A percentile compares a stretch with the other conserved stretches of the same genome.
Conservation (phyloP, 2,329 filamentous ascomycete species). For the Fusarium sarcochroum region DNA sequence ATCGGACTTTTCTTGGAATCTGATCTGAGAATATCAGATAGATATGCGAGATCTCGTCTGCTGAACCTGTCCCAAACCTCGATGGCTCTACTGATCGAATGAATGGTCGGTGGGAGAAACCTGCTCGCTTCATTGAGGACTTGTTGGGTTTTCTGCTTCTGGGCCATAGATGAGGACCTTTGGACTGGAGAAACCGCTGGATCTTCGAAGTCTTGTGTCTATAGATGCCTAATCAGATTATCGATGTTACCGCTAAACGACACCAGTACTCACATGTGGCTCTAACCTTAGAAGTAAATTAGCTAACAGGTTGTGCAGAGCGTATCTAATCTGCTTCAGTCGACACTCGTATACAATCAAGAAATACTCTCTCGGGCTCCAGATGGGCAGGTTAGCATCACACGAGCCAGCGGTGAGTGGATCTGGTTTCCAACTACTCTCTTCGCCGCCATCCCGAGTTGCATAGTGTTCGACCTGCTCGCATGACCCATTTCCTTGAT, state of each 20-base stretch:
- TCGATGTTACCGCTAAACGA: fast-evolving
- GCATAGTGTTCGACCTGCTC: background rate
- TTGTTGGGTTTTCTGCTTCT: background rate
- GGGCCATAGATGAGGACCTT: background rate
- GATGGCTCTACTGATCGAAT: background rate
- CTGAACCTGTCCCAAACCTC: conserved; percentile 8
- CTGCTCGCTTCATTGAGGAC: background rate
- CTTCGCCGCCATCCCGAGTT: too few species aligned
- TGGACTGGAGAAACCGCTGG: fast-evolving
- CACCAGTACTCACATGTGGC: background rate
- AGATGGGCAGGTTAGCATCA: background rate
- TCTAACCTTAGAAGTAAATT: background rate
- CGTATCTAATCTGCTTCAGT: conserved; percentile 2
- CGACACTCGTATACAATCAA: conserved; percentile 4
- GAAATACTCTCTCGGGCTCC: conserved; percentile 13
- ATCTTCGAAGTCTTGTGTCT: background rate
- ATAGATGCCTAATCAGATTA: fast-evolving
- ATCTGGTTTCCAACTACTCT: background rate
- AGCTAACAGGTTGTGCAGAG: background rate
- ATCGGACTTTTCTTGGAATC: background rate
- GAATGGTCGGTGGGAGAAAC: background rate
- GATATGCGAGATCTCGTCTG: background rate
- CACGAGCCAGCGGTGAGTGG: background rate
- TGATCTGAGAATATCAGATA: background rate
- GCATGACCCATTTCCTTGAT: background rate